phyloP scores from a whole-genome alignment of 371 early-diverging fungal species.

The Chytridiales sp. region DNA sequence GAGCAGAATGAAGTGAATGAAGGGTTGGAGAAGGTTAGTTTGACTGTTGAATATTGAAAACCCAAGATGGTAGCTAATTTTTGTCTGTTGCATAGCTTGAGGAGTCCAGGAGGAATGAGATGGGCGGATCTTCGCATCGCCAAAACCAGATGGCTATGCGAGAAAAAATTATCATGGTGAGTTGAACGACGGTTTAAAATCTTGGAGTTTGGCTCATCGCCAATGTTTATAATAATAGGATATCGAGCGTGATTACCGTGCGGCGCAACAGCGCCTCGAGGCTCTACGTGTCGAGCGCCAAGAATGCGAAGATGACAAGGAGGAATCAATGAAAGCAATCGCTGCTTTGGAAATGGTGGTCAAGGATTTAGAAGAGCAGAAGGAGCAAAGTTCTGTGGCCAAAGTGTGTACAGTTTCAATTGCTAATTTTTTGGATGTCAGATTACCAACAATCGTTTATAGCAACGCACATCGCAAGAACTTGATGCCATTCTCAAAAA shows the following conservation, averaged over 20 bases:
- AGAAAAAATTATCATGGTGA: constrained; percentile 32
- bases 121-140: constrained; percentile 31
- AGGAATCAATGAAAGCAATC: constrained; percentile 37
- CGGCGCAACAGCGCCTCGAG: constrained; percentile 18
- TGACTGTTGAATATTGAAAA: constrained; percentile 14
- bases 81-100: constrained; percentile 28
- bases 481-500: constrained; percentile 40
- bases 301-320: constrained; percentile 40
- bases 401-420: constrained; percentile 22
- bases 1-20: constrained; percentile 80
- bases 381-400: constrained; percentile 24
- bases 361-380: constrained; percentile 40
- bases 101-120: constrained; percentile 32
- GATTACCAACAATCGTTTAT: neutral
- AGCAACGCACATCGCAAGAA: constrained; percentile 25
- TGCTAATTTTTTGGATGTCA: neutral
- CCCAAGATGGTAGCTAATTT: neutral
- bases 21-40: constrained; percentile 63
- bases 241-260: constrained; percentile 36
- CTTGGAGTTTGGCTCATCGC: neutral
- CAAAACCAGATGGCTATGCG: constrained; percentile 32
- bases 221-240: constrained; percentile 19
- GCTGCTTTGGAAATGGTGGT: constrained; percentile 42
- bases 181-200: neutral
- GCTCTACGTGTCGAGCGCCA: constrained; percentile 31